These are phyloP conservation scores for Melampsora americana DNA, from an alignment of 1,284 basidiomycete genomes.

Conservation along the genomic window DNA sequence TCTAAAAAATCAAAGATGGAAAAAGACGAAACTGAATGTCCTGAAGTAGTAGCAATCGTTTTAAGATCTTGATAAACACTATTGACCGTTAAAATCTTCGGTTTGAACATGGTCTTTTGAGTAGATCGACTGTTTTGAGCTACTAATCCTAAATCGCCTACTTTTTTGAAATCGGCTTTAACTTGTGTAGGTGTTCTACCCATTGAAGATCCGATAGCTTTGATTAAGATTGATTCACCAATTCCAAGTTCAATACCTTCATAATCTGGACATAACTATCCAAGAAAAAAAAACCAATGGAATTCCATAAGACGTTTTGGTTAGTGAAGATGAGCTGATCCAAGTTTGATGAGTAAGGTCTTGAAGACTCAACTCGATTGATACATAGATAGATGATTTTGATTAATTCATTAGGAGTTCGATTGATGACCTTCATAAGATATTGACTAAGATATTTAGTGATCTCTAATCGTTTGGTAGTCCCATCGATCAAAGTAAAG, in stretches of 20 bases:
- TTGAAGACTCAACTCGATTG: conserved; percentile 68
- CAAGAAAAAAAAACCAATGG: conserved; percentile 16
- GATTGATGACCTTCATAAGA: conserved; percentile 80
- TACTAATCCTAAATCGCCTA: conserved; percentile 91
- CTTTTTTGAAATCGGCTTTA: conserved; percentile 86
- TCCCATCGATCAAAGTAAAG: conserved; percentile 86
- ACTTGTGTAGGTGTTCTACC: conserved; percentile 77
- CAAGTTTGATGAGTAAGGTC: background rate
- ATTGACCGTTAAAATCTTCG: conserved; percentile 81
- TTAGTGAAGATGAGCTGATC: background rate
- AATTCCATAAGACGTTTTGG: conserved; percentile 44
- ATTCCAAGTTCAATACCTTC: conserved; percentile 93
- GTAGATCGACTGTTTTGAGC: conserved; percentile 90
- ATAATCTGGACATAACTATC: conserved; percentile 88
- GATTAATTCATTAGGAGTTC: conserved; percentile 72
- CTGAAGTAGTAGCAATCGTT: conserved; percentile 79
- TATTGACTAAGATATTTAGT: conserved; percentile 82
- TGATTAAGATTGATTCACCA: conserved; percentile 88
- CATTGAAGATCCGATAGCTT: conserved; percentile 91
- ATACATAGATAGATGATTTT: conserved; percentile 94
- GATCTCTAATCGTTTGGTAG: conserved; percentile 94
- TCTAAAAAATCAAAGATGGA: conserved; percentile 40
- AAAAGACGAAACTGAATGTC: conserved; percentile 65
- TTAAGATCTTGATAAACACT: conserved; percentile 79
- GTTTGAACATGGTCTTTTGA: conserved; percentile 92